Conservation (phyloP, 73 alveolate genomes). For the Loxodes magnus region DNA sequence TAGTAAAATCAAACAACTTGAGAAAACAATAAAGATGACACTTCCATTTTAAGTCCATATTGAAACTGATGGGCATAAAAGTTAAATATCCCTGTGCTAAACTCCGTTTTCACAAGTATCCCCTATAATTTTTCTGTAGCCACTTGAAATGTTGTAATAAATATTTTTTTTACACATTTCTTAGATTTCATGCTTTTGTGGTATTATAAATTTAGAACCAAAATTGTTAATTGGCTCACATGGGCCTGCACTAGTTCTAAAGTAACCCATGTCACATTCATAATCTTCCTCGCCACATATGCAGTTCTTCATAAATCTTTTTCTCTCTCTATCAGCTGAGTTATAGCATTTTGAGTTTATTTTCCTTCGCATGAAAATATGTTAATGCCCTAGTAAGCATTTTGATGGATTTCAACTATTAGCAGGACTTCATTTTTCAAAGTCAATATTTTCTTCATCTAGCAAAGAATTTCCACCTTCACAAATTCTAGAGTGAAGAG, state of each 20-base stretch:
- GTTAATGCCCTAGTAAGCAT: conserved; percentile 73
- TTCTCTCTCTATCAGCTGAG: conserved; percentile 58
- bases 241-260: conserved; percentile 38
- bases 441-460: conserved; percentile 59
- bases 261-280: conserved; percentile 77
- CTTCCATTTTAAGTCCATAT: conserved; percentile 14
- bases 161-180: conserved; percentile 7
- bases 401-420: conserved; percentile 58
- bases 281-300: conserved; percentile 80
- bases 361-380: conserved; percentile 73
- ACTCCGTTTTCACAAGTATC: conserved; percentile 76
- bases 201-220: too few relatives aligned
- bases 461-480: conserved; percentile 63
- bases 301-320: conserved; percentile 42
- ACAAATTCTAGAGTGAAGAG: conserved; percentile 66
- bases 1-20: too few relatives aligned
- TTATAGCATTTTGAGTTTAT: conserved; percentile 66
- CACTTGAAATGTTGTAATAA: conserved; percentile 45
- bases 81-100: conserved; percentile 17
- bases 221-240: conserved; percentile 23
- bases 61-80: conserved; percentile 22
- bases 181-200: conserved; percentile 1
- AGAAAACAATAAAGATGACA: neutral
- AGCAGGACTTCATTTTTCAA: conserved; percentile 80
- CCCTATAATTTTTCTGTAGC: conserved; percentile 85